Conservation (phyloP, 164 flowering plant genomes). For the Vitis labrusca region DNA sequence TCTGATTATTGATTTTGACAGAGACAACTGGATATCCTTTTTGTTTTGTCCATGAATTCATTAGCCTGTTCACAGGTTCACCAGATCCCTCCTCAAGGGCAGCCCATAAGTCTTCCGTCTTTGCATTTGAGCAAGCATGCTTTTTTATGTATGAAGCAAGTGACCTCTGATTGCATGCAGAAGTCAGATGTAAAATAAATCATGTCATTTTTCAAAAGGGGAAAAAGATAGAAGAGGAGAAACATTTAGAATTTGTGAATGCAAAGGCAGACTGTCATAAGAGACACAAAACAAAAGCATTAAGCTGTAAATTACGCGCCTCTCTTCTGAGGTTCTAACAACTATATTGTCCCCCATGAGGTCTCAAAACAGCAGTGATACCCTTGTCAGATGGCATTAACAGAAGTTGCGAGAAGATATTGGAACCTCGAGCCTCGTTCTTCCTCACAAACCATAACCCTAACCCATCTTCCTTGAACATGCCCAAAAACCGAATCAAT, state of each 20-base stretch:
- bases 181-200: conserved; percentile 5
- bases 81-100: conserved; percentile 89
- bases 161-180: conserved; percentile 51
- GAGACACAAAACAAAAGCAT: not conserved
- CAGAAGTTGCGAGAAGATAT: too few relatives aligned
- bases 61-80: conserved; percentile 80
- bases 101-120: conserved; percentile 94
- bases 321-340: too few relatives aligned
- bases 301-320: too few relatives aligned
- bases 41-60: conserved; percentile 97
- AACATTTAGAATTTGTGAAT: not conserved
- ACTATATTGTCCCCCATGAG: too few relatives aligned
- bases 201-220: not conserved
- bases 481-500: too few relatives aligned
- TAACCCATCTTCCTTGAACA: too few relatives aligned
- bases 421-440: too few relatives aligned
- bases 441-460: too few relatives aligned
- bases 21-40: conserved; percentile 91
- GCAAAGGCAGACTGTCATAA: not conserved
- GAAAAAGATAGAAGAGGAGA: not conserved
- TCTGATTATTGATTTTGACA: conserved; percentile 57
- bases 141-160: conserved; percentile 82
- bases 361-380: too few relatives aligned
- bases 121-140: conserved; percentile 80
- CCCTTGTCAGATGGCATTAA: too few relatives aligned